phyloP scores from a whole-genome alignment of 129 eudicot species.

The Arctium minus region DNA sequence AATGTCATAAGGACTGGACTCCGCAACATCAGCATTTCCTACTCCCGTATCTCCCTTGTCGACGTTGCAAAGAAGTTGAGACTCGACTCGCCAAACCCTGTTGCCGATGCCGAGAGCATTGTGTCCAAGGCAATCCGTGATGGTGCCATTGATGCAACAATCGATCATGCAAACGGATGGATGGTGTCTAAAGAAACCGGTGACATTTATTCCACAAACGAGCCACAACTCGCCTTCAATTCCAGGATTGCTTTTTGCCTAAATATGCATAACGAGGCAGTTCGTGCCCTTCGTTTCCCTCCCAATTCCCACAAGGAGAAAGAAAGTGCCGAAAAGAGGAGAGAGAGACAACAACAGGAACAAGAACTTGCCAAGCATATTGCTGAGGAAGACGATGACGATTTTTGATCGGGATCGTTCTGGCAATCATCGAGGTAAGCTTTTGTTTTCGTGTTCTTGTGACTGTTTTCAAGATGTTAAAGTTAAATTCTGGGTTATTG shows the following conservation, averaged over 20 bases:
- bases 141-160: slow-evolving; percentile 92
- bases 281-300: slow-evolving; percentile 86
- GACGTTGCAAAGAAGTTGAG: slow-evolving; percentile 88
- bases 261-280: slow-evolving; percentile 97
- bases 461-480: slow-evolving; percentile 10
- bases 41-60: slow-evolving; percentile 85
- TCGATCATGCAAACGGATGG: slow-evolving; percentile 91
- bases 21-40: slow-evolving; percentile 96
- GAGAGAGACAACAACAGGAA: slow-evolving; percentile 97
- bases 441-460: slow-evolving; percentile 14
- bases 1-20: slow-evolving; percentile 93
- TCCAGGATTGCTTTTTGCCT: slow-evolving; percentile 94
- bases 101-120: slow-evolving; percentile 96
- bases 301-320: slow-evolving; percentile 91
- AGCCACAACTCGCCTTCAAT: slow-evolving; percentile 89
- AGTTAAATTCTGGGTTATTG: not conserved
- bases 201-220: slow-evolving; percentile 90
- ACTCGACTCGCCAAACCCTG: slow-evolving; percentile 80
- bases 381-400: slow-evolving; percentile 98
- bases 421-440: not conserved
- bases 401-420: slow-evolving; percentile 38
- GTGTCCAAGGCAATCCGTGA: slow-evolving; percentile 94
- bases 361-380: slow-evolving; percentile 99
- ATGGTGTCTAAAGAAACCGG: slow-evolving; percentile 96
- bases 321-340: slow-evolving; percentile 97